Evolutionary conservation across 1,139 yeast species (phyloP).

Genomic region (Yamadazyma oceani): DNA sequence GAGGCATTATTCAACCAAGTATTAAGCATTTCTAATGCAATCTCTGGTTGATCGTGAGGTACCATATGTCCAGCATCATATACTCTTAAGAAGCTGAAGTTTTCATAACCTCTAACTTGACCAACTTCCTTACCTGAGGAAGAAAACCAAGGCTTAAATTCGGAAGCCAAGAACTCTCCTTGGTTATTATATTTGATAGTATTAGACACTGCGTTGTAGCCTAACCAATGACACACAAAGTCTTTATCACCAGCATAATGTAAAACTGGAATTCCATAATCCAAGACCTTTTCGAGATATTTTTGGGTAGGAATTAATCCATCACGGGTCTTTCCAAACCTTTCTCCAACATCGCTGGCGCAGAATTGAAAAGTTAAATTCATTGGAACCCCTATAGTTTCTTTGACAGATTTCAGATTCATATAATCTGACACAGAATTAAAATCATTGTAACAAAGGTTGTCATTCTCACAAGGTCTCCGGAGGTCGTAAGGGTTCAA

Average conservation of each 20-base stretch:
- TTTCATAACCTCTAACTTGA: slow-evolving; percentile 52
- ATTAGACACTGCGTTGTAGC: slow-evolving; percentile 38
- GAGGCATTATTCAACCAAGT: slow-evolving; percentile 54
- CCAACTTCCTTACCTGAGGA: slow-evolving; percentile 52
- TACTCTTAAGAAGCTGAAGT: slow-evolving; percentile 61
- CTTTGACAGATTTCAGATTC: slow-evolving; percentile 58
- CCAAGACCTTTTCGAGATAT: slow-evolving; percentile 56
- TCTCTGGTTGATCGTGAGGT: slow-evolving; percentile 79
- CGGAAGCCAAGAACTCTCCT: slow-evolving; percentile 24
- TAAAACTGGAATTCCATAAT: slow-evolving; percentile 43
- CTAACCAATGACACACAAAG: slow-evolving; percentile 41
- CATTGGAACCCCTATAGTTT: slow-evolving; percentile 59
- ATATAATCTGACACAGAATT: slow-evolving; percentile 56
- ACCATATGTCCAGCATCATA: slow-evolving; percentile 77
- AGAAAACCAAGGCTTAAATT: slow-evolving; percentile 41
- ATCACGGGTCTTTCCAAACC: slow-evolving; percentile 62
- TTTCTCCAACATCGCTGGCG: slow-evolving; percentile 52
- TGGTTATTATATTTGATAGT: slow-evolving; percentile 18
- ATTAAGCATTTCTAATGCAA: slow-evolving; percentile 73
- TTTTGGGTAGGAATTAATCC: slow-evolving; percentile 65
- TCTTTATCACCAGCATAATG: slow-evolving; percentile 44
- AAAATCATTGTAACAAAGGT: slow-evolving; percentile 59
- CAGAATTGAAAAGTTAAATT: slow-evolving; percentile 58
- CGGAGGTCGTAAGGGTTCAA: slow-evolving; percentile 72
- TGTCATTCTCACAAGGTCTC: slow-evolving; percentile 50